Evolutionary conservation across 2,329 filamentous ascomycete genomes (phyloP).

Genomic region (Metarhizium anisopliae): DNA sequence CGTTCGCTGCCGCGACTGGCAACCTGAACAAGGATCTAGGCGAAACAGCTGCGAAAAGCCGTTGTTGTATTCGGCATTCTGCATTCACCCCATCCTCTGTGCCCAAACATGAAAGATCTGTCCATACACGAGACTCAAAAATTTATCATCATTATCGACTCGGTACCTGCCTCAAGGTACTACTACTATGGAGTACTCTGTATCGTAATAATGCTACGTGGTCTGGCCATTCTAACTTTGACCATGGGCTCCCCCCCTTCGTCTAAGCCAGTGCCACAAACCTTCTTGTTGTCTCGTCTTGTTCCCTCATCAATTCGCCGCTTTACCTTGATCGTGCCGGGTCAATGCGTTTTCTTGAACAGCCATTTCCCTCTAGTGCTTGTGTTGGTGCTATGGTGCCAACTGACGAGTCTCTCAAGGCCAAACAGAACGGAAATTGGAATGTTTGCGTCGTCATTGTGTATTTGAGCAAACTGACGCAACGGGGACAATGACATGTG

Average conservation of each 20-base stretch:
- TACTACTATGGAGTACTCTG: too few species aligned
- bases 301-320: conserved; percentile 7
- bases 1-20: background rate
- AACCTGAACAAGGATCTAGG: background rate
- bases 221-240: too few species aligned
- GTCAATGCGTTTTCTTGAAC: conserved; percentile 1
- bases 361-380: background rate
- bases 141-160: too few species aligned
- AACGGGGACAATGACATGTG: background rate
- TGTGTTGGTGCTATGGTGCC: background rate
- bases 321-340: background rate
- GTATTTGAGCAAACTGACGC: too few species aligned
- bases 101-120: too few species aligned
- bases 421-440: too few species aligned
- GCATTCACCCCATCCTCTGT: background rate
- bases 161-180: too few species aligned
- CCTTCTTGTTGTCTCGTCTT: conserved; percentile 7
- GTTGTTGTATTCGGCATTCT: too few species aligned
- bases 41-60: background rate
- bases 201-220: too few species aligned
- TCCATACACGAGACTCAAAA: too few species aligned
- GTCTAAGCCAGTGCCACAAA: conserved; percentile 1
- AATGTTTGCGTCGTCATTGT: too few species aligned
- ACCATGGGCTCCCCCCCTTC: background rate
- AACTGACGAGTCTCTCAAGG: background rate